Base-by-base conservation (phyloP, 768 basidiomycete species). In the Aureoboletus auriporus region DNA sequence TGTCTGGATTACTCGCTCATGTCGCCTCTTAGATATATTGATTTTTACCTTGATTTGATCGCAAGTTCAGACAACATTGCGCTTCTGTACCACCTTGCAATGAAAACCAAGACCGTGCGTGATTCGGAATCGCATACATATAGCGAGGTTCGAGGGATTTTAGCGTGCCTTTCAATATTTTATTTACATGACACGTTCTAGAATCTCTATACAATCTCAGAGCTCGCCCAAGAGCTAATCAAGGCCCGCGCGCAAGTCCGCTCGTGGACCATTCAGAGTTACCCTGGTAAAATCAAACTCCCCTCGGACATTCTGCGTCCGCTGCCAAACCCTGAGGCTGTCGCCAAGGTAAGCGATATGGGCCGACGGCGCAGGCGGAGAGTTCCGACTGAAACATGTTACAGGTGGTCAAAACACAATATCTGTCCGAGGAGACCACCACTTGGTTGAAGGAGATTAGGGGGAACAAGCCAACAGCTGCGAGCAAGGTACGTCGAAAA, bases 201-300 rank as follows among this genome's bases (percentile, higher is more conserved):
- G 94, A 89, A 91, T 63, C 72, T 99, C 35, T 98, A 96, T 61
- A 76, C 82, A 8, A 74, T 91, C 49, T 83, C 88, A 55, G 96
- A 99, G 58, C 75, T 98, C 8, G 86, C 95, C 0, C 91, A 96
- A 67, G 81, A 90, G 56, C 70, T 96, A 30, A 86, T 97, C 66
- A 87, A 84, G 58, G 69, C 74, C 1, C 77, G 79, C n/a, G 76
- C 78, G 1, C 71, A 80, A 30, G 47, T 67, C 12, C 79, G 86
- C 49, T 75, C 77, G 4, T 97, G 94, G 92, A 76, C 75, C 4
- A 69, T 97, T 4, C 72, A 82, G 46, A 86, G 82, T 29, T 89
- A 89, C 64, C 92, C 91, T 1, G 89, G 85, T 6, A 86, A 86
- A 61, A 68, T 94, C 38, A 79, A 80, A 54, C 66, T 97, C 16